Conservation (phyloP, 2,329 filamentous ascomycete species). For the Trichoderma sp. region DNA sequence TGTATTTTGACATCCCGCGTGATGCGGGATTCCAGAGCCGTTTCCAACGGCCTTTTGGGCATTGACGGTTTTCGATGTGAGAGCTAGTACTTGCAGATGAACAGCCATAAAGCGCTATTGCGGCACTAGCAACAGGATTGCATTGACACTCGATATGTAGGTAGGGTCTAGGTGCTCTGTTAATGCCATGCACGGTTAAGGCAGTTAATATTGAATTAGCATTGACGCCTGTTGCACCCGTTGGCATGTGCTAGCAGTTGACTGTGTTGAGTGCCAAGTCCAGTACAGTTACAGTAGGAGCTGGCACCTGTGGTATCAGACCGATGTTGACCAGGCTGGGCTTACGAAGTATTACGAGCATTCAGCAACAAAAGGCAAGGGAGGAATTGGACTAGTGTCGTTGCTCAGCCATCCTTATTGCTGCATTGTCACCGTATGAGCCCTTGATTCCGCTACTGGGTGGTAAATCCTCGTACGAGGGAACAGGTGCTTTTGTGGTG, state of each 20-base stretch:
- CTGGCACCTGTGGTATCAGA: neutral
- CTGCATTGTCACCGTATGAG: conserved; percentile 12
- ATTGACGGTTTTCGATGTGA: neutral
- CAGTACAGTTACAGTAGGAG: neutral
- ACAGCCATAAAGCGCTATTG: neutral
- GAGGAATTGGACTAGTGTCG: neutral
- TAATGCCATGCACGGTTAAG: neutral
- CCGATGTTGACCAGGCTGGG: neutral
- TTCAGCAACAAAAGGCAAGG: neutral
- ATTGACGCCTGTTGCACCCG: neutral
- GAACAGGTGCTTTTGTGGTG: neutral
- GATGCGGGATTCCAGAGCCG: neutral
- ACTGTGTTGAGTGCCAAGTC: neutral
- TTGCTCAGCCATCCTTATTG: neutral
- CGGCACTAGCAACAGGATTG: neutral
- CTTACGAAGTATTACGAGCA: neutral
- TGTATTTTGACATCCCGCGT: conserved; percentile 16
- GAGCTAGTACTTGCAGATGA: conserved; percentile 7
- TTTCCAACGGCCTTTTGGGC: neutral
- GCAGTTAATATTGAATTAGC: neutral
- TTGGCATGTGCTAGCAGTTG: neutral
- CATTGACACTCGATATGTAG: neutral
- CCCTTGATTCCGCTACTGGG: neutral
- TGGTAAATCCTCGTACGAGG: conserved; percentile 7
- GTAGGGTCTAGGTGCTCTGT: neutral